Evolutionary conservation across 106 monocot genomes (phyloP).

Genomic region (Dendrobium officinale): DNA sequence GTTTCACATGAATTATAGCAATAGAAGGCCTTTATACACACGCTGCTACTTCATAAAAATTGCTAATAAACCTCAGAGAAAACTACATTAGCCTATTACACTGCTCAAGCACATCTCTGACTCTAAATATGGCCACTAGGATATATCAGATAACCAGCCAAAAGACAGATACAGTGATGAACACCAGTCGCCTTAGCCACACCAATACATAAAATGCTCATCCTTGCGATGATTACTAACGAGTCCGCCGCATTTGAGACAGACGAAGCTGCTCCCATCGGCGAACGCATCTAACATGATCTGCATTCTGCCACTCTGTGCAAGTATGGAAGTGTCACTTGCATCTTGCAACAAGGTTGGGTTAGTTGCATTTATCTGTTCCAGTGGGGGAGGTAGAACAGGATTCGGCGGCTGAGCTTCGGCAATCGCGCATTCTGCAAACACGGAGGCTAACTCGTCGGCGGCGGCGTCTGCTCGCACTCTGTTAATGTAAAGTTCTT

Average conservation of each 20-base stretch:
- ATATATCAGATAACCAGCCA: too few species aligned
- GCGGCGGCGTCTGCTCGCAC: slow-evolving; percentile 29
- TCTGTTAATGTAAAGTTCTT: slow-evolving; percentile 62
- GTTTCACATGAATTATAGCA: too few species aligned
- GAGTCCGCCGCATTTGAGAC: slow-evolving; percentile 85
- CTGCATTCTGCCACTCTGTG: slow-evolving; percentile 71
- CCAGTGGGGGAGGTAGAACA: neutral
- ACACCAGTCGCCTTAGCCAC: slow-evolving; percentile 13
- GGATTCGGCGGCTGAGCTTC: slow-evolving; percentile 41
- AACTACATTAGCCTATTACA: too few species aligned
- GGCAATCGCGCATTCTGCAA: slow-evolving; percentile 88
- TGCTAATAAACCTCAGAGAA: too few species aligned
- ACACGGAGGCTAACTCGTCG: slow-evolving; percentile 71
- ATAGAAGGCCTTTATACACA: too few species aligned
- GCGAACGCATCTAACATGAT: slow-evolving; percentile 80
- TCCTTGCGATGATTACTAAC: slow-evolving; percentile 69
- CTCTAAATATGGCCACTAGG: too few species aligned
- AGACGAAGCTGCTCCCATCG: slow-evolving; percentile 96
- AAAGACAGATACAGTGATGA: too few species aligned
- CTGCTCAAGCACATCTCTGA: too few species aligned
- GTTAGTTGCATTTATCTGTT: neutral
- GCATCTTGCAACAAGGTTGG: slow-evolving; percentile 8
- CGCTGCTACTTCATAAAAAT: too few species aligned
- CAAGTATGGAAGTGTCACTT: slow-evolving; percentile 51
- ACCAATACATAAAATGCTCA: slow-evolving; percentile 89